Percentiles rank a stretch among this genome's conserved stretches.
Evolutionary conservation across 192 early-diverging fungal genomes (phyloP).

Genomic region (Linnemannia zychae): DNA sequence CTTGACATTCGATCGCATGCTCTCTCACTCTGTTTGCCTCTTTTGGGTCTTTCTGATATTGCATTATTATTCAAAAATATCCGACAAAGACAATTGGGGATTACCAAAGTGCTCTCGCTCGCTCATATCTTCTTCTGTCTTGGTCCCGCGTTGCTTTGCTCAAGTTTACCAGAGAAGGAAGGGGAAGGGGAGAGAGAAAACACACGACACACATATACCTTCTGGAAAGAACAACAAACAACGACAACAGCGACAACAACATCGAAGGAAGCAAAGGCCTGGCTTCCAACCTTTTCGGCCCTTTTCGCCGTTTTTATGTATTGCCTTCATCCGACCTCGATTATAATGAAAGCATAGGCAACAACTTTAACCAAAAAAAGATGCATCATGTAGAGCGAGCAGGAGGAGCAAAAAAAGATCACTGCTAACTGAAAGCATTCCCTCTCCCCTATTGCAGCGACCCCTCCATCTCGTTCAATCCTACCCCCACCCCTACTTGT

Average conservation of each 20-base stretch:
- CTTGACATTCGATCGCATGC: background rate
- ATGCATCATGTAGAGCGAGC: background rate
- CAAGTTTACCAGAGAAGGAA: background rate
- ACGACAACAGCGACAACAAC: background rate
- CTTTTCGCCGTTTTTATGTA: conserved; percentile 15
- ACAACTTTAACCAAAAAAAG: background rate
- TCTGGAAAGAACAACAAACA: background rate
- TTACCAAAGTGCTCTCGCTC: background rate
- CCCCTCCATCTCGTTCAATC: background rate
- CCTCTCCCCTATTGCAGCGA: background rate
- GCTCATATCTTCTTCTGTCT: conserved; percentile 11
- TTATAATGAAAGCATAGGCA: background rate
- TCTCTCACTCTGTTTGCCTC: conserved; percentile 7
- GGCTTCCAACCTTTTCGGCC: background rate
- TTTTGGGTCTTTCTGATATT: background rate
- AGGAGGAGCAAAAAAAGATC: background rate
- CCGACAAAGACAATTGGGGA: background rate
- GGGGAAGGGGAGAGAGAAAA: background rate
- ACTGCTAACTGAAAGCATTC: background rate
- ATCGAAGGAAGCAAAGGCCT: background rate
- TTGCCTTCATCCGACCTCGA: background rate
- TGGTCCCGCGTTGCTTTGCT: background rate
- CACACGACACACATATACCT: background rate
- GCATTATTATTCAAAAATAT: conserved; percentile 8
- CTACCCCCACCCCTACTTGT: background rate